Evolutionary conservation across 768 basidiomycete species (phyloP).

Genomic region (Leucocoprinus birnbaumii): DNA sequence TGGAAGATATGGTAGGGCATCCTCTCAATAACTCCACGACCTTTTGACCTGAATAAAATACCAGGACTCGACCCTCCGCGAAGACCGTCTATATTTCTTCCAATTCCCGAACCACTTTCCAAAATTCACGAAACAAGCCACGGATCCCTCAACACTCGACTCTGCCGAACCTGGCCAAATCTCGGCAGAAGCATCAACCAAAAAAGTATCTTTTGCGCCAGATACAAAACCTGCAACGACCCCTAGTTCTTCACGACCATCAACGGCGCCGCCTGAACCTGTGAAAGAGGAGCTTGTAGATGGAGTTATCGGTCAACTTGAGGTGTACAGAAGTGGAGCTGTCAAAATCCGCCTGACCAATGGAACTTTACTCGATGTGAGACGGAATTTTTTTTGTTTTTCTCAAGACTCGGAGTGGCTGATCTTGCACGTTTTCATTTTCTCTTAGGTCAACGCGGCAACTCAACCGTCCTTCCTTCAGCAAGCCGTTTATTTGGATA

Average conservation of each 20-base stretch:
- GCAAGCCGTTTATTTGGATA: slow-evolving; percentile 77
- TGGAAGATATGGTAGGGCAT: slow-evolving; percentile 34
- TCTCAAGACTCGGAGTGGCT: not conserved
- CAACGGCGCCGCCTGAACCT: slow-evolving; percentile 25
- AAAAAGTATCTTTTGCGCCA: slow-evolving; percentile 63
- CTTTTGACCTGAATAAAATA: not conserved
- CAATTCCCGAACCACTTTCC: slow-evolving; percentile 90
- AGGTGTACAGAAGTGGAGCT: slow-evolving; percentile 80
- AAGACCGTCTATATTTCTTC: slow-evolving; percentile 81
- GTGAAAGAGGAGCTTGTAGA: slow-evolving; percentile 45
- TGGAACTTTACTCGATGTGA: slow-evolving; percentile 80
- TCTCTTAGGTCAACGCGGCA: slow-evolving; percentile 67
- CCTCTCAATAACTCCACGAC: not conserved
- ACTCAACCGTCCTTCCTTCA: slow-evolving; percentile 88
- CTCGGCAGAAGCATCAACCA: slow-evolving; percentile 19
- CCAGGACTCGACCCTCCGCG: slow-evolving; percentile 49
- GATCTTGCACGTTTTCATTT: not conserved
- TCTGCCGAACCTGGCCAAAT: not conserved
- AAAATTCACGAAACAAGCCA: slow-evolving; percentile 36
- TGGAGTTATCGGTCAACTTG: slow-evolving; percentile 80
- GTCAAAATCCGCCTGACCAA: slow-evolving; percentile 85
- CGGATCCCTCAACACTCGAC: slow-evolving; percentile 23
- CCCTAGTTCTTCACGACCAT: slow-evolving; percentile 24
- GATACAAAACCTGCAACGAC: slow-evolving; percentile 46
- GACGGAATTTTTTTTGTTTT: slow-evolving; percentile 19